Evolutionary conservation across 352 stramenopile genomes (phyloP).

Genomic region (Pythium dissotocum): DNA sequence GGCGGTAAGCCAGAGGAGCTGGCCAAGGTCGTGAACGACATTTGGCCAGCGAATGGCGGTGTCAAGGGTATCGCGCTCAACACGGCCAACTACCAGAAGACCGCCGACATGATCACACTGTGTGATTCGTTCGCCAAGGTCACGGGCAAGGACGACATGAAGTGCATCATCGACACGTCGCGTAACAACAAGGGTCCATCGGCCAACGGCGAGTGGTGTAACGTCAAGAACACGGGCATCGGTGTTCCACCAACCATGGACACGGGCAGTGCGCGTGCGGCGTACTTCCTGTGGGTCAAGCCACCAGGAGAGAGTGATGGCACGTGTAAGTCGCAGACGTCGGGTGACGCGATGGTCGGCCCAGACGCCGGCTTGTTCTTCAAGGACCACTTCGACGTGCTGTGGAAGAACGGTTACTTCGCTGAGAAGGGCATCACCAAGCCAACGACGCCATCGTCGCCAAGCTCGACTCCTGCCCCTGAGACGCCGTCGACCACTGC

Average conservation of each 20-base stretch:
- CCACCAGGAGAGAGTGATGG: constrained; percentile 39
- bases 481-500: background rate
- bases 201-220: constrained; percentile 33
- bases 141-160: constrained; percentile 12
- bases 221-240: constrained; percentile 34
- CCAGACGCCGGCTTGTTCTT: constrained; percentile 35
- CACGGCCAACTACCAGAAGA: constrained; percentile 37
- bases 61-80: constrained; percentile 41
- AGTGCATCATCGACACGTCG: constrained; percentile 39
- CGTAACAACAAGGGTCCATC: constrained; percentile 32
- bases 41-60: constrained; percentile 13
- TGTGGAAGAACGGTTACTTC: constrained; percentile 40
- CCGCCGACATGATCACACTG: constrained; percentile 25
- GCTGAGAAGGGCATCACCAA: constrained; percentile 13
- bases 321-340: constrained; percentile 21
- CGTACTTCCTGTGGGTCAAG: constrained; percentile 43
- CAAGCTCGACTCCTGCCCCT: background rate
- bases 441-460: background rate
- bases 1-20: constrained; percentile 8
- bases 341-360: constrained; percentile 25
- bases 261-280: constrained; percentile 21
- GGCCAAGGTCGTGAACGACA: constrained; percentile 17
- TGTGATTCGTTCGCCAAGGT: constrained; percentile 26
- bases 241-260: constrained; percentile 30
- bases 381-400: constrained; percentile 32